Evolutionary conservation across 2,329 filamentous ascomycete genomes (phyloP).

Genomic region (Penicillium thymicola): DNA sequence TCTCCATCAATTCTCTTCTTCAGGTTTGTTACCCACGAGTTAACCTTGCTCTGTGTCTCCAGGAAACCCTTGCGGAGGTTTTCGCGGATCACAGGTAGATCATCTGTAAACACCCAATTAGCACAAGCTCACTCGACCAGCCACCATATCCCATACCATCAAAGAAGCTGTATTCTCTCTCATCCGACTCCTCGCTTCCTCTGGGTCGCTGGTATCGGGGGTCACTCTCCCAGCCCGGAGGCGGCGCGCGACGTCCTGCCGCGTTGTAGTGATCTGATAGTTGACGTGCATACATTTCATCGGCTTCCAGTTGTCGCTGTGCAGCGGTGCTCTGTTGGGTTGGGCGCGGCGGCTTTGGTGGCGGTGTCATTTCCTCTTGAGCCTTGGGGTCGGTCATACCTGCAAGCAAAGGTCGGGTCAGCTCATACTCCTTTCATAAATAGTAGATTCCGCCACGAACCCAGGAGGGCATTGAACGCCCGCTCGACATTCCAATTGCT

Average conservation of each 20-base stretch:
- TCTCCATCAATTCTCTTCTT: constrained; percentile 94
- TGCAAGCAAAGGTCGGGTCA: constrained; percentile 31
- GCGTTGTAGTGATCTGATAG: constrained; percentile 83
- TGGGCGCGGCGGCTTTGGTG: constrained; percentile 77
- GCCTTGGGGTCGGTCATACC: constrained; percentile 79
- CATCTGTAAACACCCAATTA: constrained; percentile 55
- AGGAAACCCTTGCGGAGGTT: constrained; percentile 92
- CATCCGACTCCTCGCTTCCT: constrained; percentile 59
- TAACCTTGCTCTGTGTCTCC: constrained; percentile 90
- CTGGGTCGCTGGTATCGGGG: constrained; percentile 44
- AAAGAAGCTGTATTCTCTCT: constrained; percentile 83
- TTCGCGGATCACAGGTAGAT: constrained; percentile 87
- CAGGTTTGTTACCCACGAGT: constrained; percentile 84
- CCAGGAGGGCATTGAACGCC: constrained; percentile 90
- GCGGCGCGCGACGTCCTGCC: constrained; percentile 31
- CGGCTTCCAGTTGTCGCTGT: constrained; percentile 79
- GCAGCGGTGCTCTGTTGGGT: constrained; percentile 55
- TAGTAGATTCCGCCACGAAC: constrained; percentile 46
- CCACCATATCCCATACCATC: constrained; percentile 55
- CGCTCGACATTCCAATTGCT: constrained; percentile 86
- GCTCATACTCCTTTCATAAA: neutral
- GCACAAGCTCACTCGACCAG: neutral
- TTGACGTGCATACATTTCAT: constrained; percentile 88
- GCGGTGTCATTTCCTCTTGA: constrained; percentile 59
- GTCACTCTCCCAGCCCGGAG: constrained; percentile 32